phyloP scores from a whole-genome alignment of 208 protist genomes.

The Perkinsela sp. region DNA sequence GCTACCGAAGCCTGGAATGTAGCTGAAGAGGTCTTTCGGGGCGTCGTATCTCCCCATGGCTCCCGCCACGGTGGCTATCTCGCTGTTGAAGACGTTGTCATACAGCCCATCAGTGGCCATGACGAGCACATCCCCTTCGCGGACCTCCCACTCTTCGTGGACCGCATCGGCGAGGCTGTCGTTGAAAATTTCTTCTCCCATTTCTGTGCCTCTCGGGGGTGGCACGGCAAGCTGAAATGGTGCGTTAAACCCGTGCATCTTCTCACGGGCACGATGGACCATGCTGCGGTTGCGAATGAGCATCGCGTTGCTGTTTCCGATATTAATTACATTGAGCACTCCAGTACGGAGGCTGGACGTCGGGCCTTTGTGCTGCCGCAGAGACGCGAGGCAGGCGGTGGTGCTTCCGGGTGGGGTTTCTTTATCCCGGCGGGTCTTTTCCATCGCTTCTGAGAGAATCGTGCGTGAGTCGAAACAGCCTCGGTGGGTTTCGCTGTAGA shows the following conservation, averaged over 20 bases:
- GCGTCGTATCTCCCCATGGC: slow-evolving; percentile 29
- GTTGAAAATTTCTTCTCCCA: slow-evolving; percentile 7
- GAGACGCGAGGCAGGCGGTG: slow-evolving; percentile 43
- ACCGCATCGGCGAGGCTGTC: slow-evolving; percentile 26
- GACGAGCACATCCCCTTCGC: slow-evolving; percentile 65
- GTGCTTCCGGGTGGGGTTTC: slow-evolving; percentile 56
- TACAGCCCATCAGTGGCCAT: slow-evolving; percentile 70
- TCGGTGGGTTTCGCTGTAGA: slow-evolving; percentile 42
- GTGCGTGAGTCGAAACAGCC: slow-evolving; percentile 31
- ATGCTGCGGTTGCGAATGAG: slow-evolving; percentile 36
- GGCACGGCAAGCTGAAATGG: slow-evolving; percentile 63
- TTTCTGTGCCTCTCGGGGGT: slow-evolving; percentile 12
- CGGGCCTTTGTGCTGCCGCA: slow-evolving; percentile 17
- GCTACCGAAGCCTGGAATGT: slow-evolving; percentile 37
- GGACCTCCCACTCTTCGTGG: slow-evolving; percentile 28
- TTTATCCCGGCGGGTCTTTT: slow-evolving; percentile 28
- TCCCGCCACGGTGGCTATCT: slow-evolving; percentile 34
- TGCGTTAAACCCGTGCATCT: slow-evolving; percentile 64
- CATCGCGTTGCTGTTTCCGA: slow-evolving; percentile 56
- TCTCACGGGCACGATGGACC: slow-evolving; percentile 45
- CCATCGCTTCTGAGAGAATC: slow-evolving; percentile 43
- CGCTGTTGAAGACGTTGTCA: slow-evolving; percentile 62
- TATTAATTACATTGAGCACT: slow-evolving; percentile 50
- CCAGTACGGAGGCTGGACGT: slow-evolving; percentile 5
- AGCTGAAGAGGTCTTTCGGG: slow-evolving; percentile 13